Base-by-base conservation (phyloP, 106 monocot species). In the Apostasia ramifera region DNA sequence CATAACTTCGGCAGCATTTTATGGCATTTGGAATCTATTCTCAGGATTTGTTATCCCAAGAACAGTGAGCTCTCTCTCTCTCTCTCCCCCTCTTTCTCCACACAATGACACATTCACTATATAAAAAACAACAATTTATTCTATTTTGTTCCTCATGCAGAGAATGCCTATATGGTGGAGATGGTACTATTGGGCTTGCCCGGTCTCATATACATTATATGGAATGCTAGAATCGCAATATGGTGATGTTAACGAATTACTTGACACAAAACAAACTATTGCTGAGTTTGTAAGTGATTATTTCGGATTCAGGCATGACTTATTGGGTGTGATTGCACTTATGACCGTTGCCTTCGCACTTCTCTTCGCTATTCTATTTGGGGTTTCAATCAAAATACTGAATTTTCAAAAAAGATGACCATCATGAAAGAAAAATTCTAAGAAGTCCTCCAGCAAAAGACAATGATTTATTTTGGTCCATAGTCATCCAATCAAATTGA, bases 281-380 rank as follows among this genome's bases (percentile, higher is more conserved):
- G 13, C 66, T 0, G 53, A 80, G 1, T 85, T 74, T 38, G 37
- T 85, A 2, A 65, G 63, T 37, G 56, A 59, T 42, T 85, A 85
- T 47, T 81, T 81, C 41, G 85, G 81, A 47, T 85, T 76, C 74
- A 81, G 47, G 41, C 85, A 75, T 43, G 44, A 46, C 67, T 81
- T 81, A 44, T 42, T 88, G 61, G 77, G 83, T 50, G 74, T 72
- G 49, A 80, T 81, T 13, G 83, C 87, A 0, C 46, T 70, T 7
- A 71, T 81, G 26, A 70, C 78, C 8, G 72, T 78, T 1, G 83
- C 61, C 15, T 86, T 83, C 44, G 8, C 73, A 10, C 52, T 79
- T 55, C 82, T 86, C 8, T 86, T 86, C 44, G 87, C 87, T 4
- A 70, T 76, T 60, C 55, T 83, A 14, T 88, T 88, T 7, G 77